Evolutionary conservation across 805 yeast species (phyloP), one percentile per base, ranked within the genome.

Genomic region (Clavispora santaluciae): DNA sequence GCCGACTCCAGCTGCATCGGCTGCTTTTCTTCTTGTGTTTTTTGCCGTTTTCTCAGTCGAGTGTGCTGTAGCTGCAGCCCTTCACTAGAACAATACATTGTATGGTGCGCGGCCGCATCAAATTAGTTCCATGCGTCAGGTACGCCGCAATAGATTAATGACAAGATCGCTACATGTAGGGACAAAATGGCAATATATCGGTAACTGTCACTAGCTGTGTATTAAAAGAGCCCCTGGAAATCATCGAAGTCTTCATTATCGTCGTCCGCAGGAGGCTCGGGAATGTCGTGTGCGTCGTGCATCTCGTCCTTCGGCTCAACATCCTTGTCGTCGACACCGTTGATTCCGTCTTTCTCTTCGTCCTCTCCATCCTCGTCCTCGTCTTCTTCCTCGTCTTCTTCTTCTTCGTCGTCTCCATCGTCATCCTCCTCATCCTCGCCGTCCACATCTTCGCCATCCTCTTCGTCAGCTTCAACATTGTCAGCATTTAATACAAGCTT

Each of bases 291-390:
- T 2, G 43, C 45, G 4, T 36, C 49, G 3, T 35, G 49, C 24
- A 33, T 38, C 17, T 17, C 76, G 41, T 76, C 79, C 35, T 70
- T 76, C 18, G 72, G 79, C 23, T 66, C 76, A 5, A 66, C 72
- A 2, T 68, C 72, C 5, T 70, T 76, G 3, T 65, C 75, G 1
- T 70, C 78, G 6, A 72, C 75, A 5, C 70, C 75, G 3, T 69
- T 75, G 5, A 71, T 79, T 17, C 73, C 80, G 10, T 31, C 42
- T 31, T 47, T 49, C 37, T 66, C 54, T 59, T 70, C 61, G 64
- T 81, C 57, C 41, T 68, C 73, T 37, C 72, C 74, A 40, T 76
- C 78, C 38, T 76, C 78, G 38, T 73, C 76, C 40, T 76, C 79
- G 33, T 70, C 76, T 17, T 72, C 79, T 22, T 66, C 76, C 4